Percentiles rank a stretch among this genome's conserved stretches.
Evolutionary conservation across 495 filamentous ascomycete genomes (phyloP).

Genomic region (Parathielavia appendiculata): DNA sequence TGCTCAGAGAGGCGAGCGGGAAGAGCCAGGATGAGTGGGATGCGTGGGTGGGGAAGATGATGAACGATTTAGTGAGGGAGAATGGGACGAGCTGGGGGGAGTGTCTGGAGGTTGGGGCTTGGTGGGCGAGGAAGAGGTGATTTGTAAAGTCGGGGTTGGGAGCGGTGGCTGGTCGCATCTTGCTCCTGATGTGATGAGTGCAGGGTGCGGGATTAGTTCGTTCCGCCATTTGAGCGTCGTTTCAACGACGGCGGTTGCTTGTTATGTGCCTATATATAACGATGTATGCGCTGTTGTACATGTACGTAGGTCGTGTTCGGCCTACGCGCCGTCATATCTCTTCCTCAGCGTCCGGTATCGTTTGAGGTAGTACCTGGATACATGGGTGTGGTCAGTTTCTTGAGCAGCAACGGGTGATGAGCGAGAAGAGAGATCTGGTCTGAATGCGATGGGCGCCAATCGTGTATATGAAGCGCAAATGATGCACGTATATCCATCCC

Average conservation of each 20-base stretch:
- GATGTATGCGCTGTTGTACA: background rate
- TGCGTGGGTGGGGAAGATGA: constrained; percentile 82
- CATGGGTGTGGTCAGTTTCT: background rate
- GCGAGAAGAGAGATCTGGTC: background rate
- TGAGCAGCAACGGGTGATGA: background rate
- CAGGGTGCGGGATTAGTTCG: too few species aligned
- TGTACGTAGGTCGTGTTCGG: too few species aligned
- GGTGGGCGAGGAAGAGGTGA: constrained; percentile 59
- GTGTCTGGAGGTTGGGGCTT: constrained; percentile 89
- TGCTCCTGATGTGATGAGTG: too few species aligned
- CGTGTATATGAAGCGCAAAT: background rate
- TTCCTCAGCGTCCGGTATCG: constrained; percentile 82
- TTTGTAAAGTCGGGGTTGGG: background rate
- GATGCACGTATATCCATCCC: too few species aligned
- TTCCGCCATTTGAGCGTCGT: too few species aligned
- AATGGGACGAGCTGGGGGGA: constrained; percentile 77
- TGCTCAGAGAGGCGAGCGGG: constrained; percentile 73
- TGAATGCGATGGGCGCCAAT: background rate
- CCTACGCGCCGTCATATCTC: constrained; percentile 57
- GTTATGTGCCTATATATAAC: background rate
- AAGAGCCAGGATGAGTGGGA: constrained; percentile 93
- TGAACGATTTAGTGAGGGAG: constrained; percentile 71
- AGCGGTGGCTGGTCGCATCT: too few species aligned
- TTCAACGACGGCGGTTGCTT: background rate
- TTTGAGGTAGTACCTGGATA: constrained; percentile 83